phyloP scores from a whole-genome alignment of 2,329 filamentous ascomycete genomes.

The Diaporthe sp. region DNA sequence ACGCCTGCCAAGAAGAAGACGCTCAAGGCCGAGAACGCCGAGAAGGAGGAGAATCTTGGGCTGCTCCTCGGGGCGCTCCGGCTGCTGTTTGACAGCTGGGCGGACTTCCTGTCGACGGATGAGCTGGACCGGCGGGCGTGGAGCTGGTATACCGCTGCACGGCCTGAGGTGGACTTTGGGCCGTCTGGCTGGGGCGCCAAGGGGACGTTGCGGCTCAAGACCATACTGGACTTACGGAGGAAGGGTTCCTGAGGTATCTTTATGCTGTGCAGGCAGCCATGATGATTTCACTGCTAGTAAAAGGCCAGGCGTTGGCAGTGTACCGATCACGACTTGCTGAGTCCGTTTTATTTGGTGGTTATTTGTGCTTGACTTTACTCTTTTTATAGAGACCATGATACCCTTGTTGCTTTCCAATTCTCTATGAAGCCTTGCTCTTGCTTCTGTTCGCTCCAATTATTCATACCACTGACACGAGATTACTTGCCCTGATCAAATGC shows the following conservation, averaged over 20 bases:
- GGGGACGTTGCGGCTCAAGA: slow-evolving; percentile 74
- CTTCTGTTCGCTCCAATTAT: not conserved
- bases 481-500: no score
- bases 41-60: slow-evolving; percentile 79
- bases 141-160: slow-evolving; percentile 83
- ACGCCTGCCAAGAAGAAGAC: slow-evolving; percentile 65
- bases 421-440: no score
- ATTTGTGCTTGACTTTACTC: not conserved
- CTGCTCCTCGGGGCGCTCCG: slow-evolving; percentile 80
- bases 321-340: not conserved
- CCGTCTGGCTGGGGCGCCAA: slow-evolving; percentile 88
- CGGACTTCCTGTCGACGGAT: slow-evolving; percentile 68
- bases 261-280: not conserved
- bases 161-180: slow-evolving; percentile 82
- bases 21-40: slow-evolving; percentile 63
- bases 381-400: slow-evolving; percentile 6
- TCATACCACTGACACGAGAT: no score
- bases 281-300: no score
- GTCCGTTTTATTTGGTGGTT: no score
- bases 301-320: not conserved
- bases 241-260: slow-evolving; percentile 41
- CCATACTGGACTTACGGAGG: slow-evolving; percentile 74
- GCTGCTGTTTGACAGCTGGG: slow-evolving; percentile 82
- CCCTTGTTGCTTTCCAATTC: not conserved
- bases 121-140: slow-evolving; percentile 85